Evolutionary conservation across 2,329 filamentous ascomycete genomes (phyloP).

Genomic region (Trichophaea hybrida): DNA sequence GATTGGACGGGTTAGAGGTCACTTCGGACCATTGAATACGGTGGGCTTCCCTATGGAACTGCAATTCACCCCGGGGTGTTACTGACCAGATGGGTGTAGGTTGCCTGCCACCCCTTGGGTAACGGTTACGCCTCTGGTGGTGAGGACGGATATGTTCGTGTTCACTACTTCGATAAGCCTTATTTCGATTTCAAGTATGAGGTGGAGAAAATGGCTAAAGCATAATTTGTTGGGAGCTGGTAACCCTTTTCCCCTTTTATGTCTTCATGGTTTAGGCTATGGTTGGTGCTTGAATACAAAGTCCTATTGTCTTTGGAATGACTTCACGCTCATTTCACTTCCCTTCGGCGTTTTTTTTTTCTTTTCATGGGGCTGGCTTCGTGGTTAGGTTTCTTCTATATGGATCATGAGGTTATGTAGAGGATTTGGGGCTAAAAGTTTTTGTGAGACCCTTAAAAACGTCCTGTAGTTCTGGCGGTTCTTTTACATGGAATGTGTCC

Average conservation of each 20-base stretch:
- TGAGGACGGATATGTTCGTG: constrained; percentile 95
- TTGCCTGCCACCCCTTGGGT: constrained; percentile 81
- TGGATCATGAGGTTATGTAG: not conserved
- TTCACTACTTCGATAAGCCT: constrained; percentile 96
- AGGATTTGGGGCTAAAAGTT: not conserved
- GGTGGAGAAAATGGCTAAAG: constrained; percentile 48
- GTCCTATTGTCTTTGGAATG: not conserved
- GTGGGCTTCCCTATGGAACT: constrained; percentile 29
- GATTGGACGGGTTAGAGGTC: constrained; percentile 88
- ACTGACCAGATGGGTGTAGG: constrained; percentile 5
- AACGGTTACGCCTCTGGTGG: constrained; percentile 88
- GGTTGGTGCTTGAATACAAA: too few relatives aligned
- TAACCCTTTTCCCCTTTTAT: too few relatives aligned
- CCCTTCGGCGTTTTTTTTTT: not conserved
- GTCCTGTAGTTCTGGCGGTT: too few relatives aligned
- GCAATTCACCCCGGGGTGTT: not conserved
- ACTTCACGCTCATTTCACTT: not conserved
- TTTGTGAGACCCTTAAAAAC: not conserved
- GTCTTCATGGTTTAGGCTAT: too few relatives aligned
- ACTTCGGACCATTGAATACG: constrained; percentile 94
- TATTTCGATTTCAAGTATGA: constrained; percentile 99
- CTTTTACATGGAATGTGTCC: too few relatives aligned
- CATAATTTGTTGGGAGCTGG: not conserved
- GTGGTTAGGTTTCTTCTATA: not conserved
- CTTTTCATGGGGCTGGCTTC: not conserved